Base-by-base conservation (phyloP, 257 asterid species). In the Ocimum tenuiflorum region DNA sequence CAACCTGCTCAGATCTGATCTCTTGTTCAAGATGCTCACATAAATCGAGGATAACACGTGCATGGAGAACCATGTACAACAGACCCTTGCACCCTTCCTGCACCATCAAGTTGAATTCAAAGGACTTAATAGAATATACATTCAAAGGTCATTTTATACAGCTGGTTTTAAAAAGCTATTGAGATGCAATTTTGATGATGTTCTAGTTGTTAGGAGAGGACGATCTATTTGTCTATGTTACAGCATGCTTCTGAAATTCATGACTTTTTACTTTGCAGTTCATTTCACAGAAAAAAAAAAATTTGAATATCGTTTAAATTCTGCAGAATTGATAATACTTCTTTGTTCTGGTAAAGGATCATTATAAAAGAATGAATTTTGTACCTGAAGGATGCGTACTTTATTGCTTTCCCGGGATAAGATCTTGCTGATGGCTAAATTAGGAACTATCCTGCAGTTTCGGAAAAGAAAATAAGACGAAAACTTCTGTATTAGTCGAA, bases 41-140 rank as follows among this genome's bases (percentile, higher is more conserved):
- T 71, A 91, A 73, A 63, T 91, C 98, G 48, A 91, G 96, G 66
- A 89, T 77, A 50, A 89, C 98, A 41, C 89, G 96, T 9, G 98
- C 98, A 76, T 91, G 98, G 63, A 91, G 96, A 62, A 89, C 96
- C 98, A 91, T 91, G 65, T 91, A 91, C 43, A 89, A 75, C 42
- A 89, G 83, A 41, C 95, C 98, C 78, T 91, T 91, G 95, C 98
- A 91, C 54, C 98, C 98, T 80, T 91, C 98, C 97, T 91, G 83
- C 55, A 75, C 72, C 33, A 69, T 15, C 42, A 39, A 69, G 51
- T 39, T 63, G 18, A 56, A 45, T 55, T 17, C 7, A 64, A 29
- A 58, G n/a, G n/a, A n/a, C n/a, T n/a, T n/a, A n/a, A n/a, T n/a
- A n/a, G n/a, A n/a, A n/a, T n/a, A n/a, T n/a, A n/a, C n/a, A n/a